A percentile compares a stretch with the other conserved stretches of the same genome.
phyloP scores from a whole-genome alignment of 257 asterid species.

The Gardenia jasminoides region DNA sequence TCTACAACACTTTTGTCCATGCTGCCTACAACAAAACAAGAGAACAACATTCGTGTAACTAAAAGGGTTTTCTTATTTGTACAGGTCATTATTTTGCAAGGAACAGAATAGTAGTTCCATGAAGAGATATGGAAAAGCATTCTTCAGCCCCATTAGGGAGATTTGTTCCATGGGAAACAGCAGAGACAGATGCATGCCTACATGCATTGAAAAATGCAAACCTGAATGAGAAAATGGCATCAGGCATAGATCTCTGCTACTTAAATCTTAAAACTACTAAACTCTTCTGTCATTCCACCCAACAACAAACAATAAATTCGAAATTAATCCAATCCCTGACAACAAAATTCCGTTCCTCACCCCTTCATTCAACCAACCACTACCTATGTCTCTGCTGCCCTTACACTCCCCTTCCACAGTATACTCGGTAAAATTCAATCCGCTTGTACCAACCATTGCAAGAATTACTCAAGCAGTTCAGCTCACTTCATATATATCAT shows the following conservation, averaged over 20 bases:
- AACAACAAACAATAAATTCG: too few species aligned
- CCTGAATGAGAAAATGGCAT: neutral
- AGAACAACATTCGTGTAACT: neutral
- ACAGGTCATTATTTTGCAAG: neutral
- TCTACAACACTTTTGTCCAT: neutral
- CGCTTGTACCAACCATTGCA: neutral
- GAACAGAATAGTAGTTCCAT: neutral
- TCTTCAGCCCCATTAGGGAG: neutral
- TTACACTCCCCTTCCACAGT: neutral
- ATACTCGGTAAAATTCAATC: neutral
- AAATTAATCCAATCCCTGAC: neutral
- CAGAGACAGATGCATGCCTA: neutral
- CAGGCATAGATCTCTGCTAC: neutral
- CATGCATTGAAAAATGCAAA: neutral
- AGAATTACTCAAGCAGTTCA: neutral
- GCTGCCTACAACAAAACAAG: neutral
- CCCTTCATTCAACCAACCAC: neutral
- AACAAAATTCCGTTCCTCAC: neutral
- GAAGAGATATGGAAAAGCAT: neutral
- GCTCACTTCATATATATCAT: neutral
- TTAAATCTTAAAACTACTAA: neutral
- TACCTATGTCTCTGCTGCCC: too few species aligned
- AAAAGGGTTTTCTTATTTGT: neutral
- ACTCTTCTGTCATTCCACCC: constrained; percentile 1
- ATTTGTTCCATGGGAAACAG: neutral